Evolutionary conservation across 179 eudicot genomes (phyloP).

Genomic region (Drosera spatulata): DNA sequence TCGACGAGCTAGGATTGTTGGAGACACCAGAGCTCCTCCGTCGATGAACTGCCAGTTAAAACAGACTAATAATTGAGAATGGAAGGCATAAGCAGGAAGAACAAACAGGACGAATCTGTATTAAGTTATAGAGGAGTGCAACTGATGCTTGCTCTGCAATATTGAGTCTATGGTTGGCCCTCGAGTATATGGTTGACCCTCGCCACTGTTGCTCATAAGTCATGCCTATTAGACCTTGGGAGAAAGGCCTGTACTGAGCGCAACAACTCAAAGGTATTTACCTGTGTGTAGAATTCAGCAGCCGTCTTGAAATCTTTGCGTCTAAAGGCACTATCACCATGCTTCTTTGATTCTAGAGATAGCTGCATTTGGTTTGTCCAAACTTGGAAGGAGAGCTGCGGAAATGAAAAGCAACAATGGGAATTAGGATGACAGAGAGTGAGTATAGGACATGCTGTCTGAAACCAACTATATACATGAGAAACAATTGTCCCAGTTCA

Average conservation of each 20-base stretch:
- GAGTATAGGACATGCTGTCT: neutral
- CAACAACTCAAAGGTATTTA: slow-evolving; percentile 8
- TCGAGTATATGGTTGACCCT: too few species aligned
- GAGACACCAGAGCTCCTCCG: slow-evolving; percentile 34
- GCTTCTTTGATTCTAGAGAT: slow-evolving; percentile 78
- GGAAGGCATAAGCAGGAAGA: too few species aligned
- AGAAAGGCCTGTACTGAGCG: too few species aligned
- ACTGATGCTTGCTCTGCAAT: too few species aligned
- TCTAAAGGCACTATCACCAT: slow-evolving; percentile 68
- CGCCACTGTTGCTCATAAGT: too few species aligned
- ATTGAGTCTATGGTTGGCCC: too few species aligned
- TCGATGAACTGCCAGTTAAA: slow-evolving; percentile 25
- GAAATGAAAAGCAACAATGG: slow-evolving; percentile 1
- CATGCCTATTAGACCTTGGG: too few species aligned
- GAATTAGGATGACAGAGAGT: neutral
- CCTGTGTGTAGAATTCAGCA: slow-evolving; percentile 66
- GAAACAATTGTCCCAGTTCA: too few species aligned
- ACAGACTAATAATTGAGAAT: too few species aligned
- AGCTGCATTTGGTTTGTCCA: slow-evolving; percentile 96
- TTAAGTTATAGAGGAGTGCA: too few species aligned
- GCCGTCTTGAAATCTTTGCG: slow-evolving; percentile 70
- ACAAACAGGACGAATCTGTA: too few species aligned
- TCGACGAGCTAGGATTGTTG: slow-evolving; percentile 40
- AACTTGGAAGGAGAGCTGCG: slow-evolving; percentile 85
- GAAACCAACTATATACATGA: neutral